These are phyloP conservation scores for Cystobasidium ongulense DNA, from an alignment of 768 basidiomycete species.

Conservation along the genomic window DNA sequence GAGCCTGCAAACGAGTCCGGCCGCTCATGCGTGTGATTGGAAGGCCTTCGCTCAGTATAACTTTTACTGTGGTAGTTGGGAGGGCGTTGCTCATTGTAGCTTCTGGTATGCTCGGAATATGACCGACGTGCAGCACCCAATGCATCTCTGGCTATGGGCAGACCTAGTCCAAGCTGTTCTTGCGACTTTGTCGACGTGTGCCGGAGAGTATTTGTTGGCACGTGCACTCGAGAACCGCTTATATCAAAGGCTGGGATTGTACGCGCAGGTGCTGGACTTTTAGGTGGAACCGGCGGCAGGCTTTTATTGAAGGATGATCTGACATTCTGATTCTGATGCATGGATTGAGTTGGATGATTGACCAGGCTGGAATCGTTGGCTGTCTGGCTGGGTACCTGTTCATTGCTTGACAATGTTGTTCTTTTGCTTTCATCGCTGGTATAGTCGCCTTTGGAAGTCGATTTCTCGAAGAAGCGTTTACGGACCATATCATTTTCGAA, in stretches of 20 bases:
- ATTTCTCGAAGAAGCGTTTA: not conserved
- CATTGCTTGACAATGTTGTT: slow-evolving; percentile 20
- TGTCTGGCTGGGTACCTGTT: not conserved
- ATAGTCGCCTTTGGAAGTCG: not conserved
- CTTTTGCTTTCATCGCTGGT: slow-evolving; percentile 9
- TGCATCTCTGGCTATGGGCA: not conserved
- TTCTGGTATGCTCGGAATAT: not conserved
- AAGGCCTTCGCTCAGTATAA: not conserved
- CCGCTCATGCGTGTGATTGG: not conserved
- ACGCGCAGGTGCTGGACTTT: not conserved
- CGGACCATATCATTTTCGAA: not conserved
- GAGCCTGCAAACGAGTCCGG: not conserved
- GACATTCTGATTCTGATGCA: not conserved
- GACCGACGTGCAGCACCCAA: not conserved
- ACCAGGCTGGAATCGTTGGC: not conserved
- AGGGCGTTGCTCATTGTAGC: not conserved
- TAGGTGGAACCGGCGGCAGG: slow-evolving; percentile 12
- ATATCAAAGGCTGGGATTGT: not conserved
- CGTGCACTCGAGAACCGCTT: not conserved
- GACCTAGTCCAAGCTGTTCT: not conserved
- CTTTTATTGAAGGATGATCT: slow-evolving; percentile 7
- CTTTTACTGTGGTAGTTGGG: no score
- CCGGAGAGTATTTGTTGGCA: not conserved
- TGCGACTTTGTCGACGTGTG: not conserved
- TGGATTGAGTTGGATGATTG: not conserved